Evolutionary conservation across 345 rosid genomes (phyloP).

Genomic region (Trapa incisa): DNA sequence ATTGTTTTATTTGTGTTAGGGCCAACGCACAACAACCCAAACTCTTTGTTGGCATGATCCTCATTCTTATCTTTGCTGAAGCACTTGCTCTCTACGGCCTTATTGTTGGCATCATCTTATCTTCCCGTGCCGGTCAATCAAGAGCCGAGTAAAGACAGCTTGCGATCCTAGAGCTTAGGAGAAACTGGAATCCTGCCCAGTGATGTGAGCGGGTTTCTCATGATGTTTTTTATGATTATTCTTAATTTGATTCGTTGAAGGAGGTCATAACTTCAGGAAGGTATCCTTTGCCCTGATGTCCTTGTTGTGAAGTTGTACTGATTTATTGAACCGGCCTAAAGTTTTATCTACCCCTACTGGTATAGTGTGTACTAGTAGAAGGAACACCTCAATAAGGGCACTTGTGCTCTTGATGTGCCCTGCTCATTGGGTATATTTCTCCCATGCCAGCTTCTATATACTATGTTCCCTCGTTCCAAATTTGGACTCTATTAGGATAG

Average conservation of each 20-base stretch:
- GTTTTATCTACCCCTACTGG: not conserved
- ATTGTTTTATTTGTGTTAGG: conserved; percentile 17
- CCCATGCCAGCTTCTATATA: too few species aligned
- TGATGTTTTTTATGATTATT: not conserved
- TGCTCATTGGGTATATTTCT: too few species aligned
- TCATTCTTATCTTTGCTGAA: conserved; percentile 21
- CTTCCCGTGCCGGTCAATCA: conserved; percentile 93
- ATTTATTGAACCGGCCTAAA: not conserved
- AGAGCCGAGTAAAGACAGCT: conserved; percentile 56
- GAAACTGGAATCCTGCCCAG: not conserved
- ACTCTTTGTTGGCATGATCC: conserved; percentile 87
- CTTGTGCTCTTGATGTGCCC: not conserved
- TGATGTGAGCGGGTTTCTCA: not conserved
- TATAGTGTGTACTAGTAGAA: not conserved
- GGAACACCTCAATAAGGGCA: not conserved
- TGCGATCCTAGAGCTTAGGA: not conserved
- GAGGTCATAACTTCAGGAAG: not conserved
- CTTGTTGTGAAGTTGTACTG: conserved; percentile 2
- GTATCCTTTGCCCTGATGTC: not conserved
- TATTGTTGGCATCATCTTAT: conserved; percentile 85
- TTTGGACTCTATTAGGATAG: too few species aligned
- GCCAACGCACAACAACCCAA: conserved; percentile 95
- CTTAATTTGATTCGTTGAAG: not conserved
- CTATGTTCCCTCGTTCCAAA: too few species aligned
- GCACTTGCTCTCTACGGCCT: conserved; percentile 88